Percentiles rank a stretch among this genome's conserved stretches.
phyloP scores from a whole-genome alignment of 2,329 filamentous ascomycete species.

The Akanthomyces dipterigenus region DNA sequence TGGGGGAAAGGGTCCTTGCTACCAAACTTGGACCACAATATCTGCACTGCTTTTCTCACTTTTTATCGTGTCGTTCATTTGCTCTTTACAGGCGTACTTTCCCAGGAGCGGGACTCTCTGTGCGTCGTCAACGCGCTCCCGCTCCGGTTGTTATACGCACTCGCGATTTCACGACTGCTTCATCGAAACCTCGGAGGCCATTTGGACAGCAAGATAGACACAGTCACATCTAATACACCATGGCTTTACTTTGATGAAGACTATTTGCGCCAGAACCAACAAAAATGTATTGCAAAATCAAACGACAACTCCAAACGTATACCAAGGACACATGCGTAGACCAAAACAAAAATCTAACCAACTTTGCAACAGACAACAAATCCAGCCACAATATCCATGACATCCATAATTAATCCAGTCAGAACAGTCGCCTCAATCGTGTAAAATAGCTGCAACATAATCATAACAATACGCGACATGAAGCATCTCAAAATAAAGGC shows the following conservation, averaged over 20 bases:
- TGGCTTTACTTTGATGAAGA: neutral
- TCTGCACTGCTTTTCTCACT: conserved; percentile 6
- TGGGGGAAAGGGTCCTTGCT: conserved; percentile 3
- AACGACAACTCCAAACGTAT: neutral
- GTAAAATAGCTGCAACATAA: neutral
- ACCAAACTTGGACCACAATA: neutral
- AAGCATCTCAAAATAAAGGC: neutral
- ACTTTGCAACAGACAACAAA: neutral
- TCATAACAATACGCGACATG: neutral
- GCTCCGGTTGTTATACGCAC: neutral
- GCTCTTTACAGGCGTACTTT: neutral
- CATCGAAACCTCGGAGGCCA: neutral
- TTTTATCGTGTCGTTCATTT: neutral
- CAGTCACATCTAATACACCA: conserved; percentile 9
- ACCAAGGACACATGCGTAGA: neutral
- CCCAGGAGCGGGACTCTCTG: neutral
- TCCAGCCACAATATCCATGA: neutral
- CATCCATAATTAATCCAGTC: neutral
- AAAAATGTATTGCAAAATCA: conserved; percentile 1
- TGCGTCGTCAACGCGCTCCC: neutral
- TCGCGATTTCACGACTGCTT: neutral
- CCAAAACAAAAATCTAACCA: neutral
- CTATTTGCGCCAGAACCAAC: neutral
- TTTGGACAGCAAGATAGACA: conserved; percentile 9
- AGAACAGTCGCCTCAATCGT: neutral